These are phyloP conservation scores for Eremothecium gossypii DNA, from an alignment of 1,139 yeast genomes.

Conservation along the genomic window DNA sequence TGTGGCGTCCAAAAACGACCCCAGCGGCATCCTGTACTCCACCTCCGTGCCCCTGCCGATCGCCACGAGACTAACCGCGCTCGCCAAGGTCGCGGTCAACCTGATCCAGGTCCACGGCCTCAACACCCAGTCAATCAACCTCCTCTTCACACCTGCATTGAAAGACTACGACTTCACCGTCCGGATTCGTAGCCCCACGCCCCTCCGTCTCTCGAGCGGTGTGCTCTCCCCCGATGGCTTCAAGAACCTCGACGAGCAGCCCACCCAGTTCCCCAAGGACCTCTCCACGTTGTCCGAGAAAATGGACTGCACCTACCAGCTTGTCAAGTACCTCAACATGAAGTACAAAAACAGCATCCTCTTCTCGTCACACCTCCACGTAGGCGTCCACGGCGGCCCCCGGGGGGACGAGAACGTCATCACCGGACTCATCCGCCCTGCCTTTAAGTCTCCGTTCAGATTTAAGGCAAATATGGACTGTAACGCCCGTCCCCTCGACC, in stretches of 20 bases:
- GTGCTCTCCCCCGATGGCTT: conserved; percentile 45
- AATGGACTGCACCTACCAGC: conserved; percentile 49
- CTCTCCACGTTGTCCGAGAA: conserved; percentile 29
- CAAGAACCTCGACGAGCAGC: conserved; percentile 46
- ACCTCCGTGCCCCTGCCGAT: conserved; percentile 62
- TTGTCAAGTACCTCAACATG: conserved; percentile 46
- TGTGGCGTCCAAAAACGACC: conserved; percentile 73
- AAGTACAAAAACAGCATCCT: conserved; percentile 46
- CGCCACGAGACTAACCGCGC: conserved; percentile 79
- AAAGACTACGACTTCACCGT: conserved; percentile 77
- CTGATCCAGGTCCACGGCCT: conserved; percentile 42
- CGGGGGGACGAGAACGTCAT: conserved; percentile 40
- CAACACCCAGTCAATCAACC: conserved; percentile 39
- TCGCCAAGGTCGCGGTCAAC: conserved; percentile 66
- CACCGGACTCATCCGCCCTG: conserved; percentile 75
- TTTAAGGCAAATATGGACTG: conserved; percentile 76
- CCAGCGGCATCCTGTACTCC: conserved; percentile 79
- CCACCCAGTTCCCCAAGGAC: conserved; percentile 28
- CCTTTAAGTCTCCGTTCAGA: conserved; percentile 42
- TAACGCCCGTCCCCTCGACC: conserved; percentile 56
- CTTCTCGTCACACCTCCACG: conserved; percentile 49
- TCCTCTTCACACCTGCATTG: conserved; percentile 70
- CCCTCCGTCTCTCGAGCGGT: conserved; percentile 44
- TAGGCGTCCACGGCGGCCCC: conserved; percentile 42
- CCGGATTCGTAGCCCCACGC: conserved; percentile 41